These are phyloP conservation scores for Penicillium verhagenii DNA, from an alignment of 495 filamentous ascomycete species.

Conservation along the genomic window DNA sequence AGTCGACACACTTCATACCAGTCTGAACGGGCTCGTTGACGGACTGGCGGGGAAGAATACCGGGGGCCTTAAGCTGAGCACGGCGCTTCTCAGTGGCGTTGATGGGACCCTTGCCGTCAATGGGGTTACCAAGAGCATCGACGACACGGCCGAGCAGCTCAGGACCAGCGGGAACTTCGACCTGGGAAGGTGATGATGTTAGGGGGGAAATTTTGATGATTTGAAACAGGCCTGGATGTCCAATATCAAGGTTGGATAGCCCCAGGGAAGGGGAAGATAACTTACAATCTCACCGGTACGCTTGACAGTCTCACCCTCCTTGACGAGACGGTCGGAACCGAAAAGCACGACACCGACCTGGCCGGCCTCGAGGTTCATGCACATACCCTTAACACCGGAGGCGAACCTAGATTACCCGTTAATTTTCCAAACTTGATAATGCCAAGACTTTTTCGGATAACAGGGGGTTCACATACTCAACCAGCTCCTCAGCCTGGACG, in stretches of 20 bases:
- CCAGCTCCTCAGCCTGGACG: constrained; percentile 99
- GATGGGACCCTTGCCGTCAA: constrained; percentile 97
- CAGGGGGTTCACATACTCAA: constrained; percentile 76
- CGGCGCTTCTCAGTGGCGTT: constrained; percentile 89
- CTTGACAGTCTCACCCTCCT: constrained; percentile 99
- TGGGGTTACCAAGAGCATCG: constrained; percentile 97
- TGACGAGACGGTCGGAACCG: constrained; percentile 99
- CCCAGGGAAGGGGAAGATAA: constrained; percentile 16
- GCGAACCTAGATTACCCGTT: constrained; percentile 72
- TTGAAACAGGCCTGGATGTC: not conserved
- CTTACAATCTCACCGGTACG: constrained; percentile 98
- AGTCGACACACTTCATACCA: constrained; percentile 98
- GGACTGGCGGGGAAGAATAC: constrained; percentile 93
- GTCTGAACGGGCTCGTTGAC: constrained; percentile 99
- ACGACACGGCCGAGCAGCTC: constrained; percentile 97
- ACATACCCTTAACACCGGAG: constrained; percentile 99
- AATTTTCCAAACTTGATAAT: constrained; percentile 30
- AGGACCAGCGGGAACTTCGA: constrained; percentile 92
- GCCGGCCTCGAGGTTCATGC: constrained; percentile 99
- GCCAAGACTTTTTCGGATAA: constrained; percentile 16
- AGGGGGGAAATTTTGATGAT: not conserved
- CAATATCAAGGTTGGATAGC: constrained; percentile 15
- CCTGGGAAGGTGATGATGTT: constrained; percentile 52
- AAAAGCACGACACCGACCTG: constrained; percentile 99
- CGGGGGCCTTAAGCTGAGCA: constrained; percentile 98